A percentile compares a stretch with the other conserved stretches of the same genome.
Evolutionary conservation across 345 rosid species (phyloP).

Genomic region (Gossypium arboreum): DNA sequence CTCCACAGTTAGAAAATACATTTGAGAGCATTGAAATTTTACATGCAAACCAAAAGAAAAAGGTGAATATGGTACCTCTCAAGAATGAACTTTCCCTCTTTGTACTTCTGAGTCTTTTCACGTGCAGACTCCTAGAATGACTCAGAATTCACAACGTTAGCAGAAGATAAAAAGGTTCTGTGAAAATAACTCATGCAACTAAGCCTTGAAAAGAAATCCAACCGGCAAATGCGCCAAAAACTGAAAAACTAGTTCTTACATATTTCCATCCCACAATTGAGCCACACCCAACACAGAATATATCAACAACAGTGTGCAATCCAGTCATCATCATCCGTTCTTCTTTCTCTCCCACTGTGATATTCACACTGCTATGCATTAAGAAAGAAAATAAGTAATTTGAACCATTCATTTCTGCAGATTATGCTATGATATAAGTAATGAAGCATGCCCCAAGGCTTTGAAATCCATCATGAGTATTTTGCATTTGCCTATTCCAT

Average conservation of each 20-base stretch:
- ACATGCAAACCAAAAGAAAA: conserved; percentile 1
- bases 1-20: conserved; percentile 12
- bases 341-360: conserved; percentile 57
- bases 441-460: background rate
- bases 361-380: conserved; percentile 47
- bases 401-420: background rate
- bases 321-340: conserved; percentile 67
- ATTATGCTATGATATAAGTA: background rate
- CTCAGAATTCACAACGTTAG: background rate
- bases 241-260: conserved; percentile 33
- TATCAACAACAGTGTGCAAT: conserved; percentile 70
- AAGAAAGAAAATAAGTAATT: conserved; percentile 12
- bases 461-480: background rate
- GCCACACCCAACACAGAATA: conserved; percentile 71
- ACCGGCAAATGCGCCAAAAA: background rate
- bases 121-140: conserved; percentile 49
- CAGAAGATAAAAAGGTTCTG: conserved; percentile 16
- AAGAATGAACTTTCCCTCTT: conserved; percentile 74
- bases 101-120: conserved; percentile 62
- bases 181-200: conserved; percentile 13
- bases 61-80: conserved; percentile 45
- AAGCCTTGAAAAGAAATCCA: conserved; percentile 1
- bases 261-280: conserved; percentile 85
- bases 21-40: conserved; percentile 17
- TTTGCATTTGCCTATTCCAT: background rate